These are phyloP conservation scores for Acanthamoeba healyi DNA, from an alignment of 208 protist species.

Conservation along the genomic window DNA sequence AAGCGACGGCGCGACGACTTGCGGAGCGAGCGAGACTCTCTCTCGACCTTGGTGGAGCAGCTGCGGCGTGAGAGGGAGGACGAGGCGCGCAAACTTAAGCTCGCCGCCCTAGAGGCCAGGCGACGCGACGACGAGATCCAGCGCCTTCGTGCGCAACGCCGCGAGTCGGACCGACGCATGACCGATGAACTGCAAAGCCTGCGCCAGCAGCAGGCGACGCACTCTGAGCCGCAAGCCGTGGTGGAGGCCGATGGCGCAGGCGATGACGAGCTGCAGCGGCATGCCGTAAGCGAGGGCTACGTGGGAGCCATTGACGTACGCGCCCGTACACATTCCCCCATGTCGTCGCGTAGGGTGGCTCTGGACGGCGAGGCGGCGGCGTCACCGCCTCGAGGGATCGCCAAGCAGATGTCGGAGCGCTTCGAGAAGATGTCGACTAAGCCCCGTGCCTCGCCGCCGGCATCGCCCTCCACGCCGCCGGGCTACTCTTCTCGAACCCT, in stretches of 20 bases:
- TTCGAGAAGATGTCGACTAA: conserved; percentile 23
- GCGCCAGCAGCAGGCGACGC: not conserved
- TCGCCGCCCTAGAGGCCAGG: not conserved
- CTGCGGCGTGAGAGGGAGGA: not conserved
- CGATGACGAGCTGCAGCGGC: not conserved
- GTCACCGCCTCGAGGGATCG: conserved; percentile 1
- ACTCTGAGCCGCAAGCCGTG: not conserved
- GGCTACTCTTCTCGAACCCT: not conserved
- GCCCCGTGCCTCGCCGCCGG: not conserved
- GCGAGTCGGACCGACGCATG: not conserved
- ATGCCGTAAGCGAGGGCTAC: not conserved
- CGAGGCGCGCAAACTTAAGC: conserved; percentile 13
- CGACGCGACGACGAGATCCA: conserved; percentile 27
- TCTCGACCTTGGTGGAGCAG: not conserved
- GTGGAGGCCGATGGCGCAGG: no score
- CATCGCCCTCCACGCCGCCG: not conserved
- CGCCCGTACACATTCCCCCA: not conserved
- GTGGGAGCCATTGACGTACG: not conserved
- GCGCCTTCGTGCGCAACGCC: not conserved
- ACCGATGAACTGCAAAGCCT: conserved; percentile 12
- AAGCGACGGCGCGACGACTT: not conserved
- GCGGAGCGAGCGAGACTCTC: not conserved
- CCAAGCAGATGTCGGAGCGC: conserved; percentile 38
- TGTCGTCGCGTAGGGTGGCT: not conserved
- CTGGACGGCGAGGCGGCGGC: not conserved